Evolutionary conservation across 23 red algal genomes (phyloP).

Genomic region (Agarophyton chilense): DNA sequence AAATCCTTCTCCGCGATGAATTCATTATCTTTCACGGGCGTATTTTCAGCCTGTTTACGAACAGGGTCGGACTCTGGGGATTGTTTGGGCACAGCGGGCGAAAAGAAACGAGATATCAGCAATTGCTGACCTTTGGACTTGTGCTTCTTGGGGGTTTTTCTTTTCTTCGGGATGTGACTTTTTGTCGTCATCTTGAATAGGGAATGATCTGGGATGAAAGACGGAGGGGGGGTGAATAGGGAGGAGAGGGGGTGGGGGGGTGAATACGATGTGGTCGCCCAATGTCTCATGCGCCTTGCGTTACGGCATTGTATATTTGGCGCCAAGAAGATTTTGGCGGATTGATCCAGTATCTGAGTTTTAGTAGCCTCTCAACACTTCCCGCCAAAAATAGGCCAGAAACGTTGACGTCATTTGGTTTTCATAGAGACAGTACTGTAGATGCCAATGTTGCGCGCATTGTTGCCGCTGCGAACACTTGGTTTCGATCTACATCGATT

Average conservation of each 20-base stretch:
- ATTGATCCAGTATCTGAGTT: too few species aligned
- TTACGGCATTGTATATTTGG: too few species aligned
- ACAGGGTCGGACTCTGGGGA: background rate
- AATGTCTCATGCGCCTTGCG: too few species aligned
- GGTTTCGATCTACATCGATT: too few species aligned
- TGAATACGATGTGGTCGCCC: background rate
- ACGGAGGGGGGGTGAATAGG: background rate
- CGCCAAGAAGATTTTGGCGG: too few species aligned
- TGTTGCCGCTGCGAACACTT: background rate
- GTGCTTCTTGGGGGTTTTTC: slow-evolving; percentile 1
- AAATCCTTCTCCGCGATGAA: background rate
- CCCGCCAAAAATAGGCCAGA: too few species aligned
- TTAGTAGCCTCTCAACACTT: too few species aligned
- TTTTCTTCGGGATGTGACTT: slow-evolving; percentile 10
- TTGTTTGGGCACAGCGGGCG: background rate
- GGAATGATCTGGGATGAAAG: background rate
- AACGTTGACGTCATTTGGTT: background rate
- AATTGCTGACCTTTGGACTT: slow-evolving; percentile 37
- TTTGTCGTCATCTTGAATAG: background rate
- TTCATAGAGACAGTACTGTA: background rate
- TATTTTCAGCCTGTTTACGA: background rate
- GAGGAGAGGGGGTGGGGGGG: background rate
- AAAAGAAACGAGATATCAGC: slow-evolving; percentile 70
- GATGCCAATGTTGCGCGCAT: background rate
- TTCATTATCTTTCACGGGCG: background rate